Percentiles rank a stretch among this genome's conserved stretches.
Conservation (phyloP, 768 basidiomycete genomes). For the Panaeolus papilionaceus region DNA sequence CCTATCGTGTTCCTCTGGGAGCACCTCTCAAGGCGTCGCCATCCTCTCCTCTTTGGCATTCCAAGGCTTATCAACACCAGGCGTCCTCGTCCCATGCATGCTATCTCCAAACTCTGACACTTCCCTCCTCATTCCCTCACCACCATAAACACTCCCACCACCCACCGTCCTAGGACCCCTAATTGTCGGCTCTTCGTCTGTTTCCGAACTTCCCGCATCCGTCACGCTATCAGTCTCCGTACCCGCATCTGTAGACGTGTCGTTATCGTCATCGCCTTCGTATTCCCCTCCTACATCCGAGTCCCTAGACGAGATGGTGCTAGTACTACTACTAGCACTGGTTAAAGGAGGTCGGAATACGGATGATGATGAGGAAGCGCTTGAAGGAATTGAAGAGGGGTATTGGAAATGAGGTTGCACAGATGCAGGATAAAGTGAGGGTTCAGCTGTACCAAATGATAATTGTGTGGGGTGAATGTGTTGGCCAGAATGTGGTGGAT, state of each 20-base stretch:
- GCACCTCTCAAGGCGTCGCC: slow-evolving; percentile 27
- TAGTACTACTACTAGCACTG: not conserved
- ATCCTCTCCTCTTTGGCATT: slow-evolving; percentile 26
- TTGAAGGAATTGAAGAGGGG: not conserved
- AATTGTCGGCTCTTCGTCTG: slow-evolving; percentile 37
- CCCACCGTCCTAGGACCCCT: slow-evolving; percentile 30
- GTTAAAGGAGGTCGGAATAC: not conserved
- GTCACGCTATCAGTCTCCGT: slow-evolving; percentile 38
- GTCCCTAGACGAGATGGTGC: not conserved
- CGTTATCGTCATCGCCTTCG: slow-evolving; percentile 11
- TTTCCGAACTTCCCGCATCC: slow-evolving; percentile 35
- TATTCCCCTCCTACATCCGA: slow-evolving; percentile 6
- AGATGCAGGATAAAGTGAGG: slow-evolving; percentile 4
- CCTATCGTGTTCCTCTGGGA: not conserved
- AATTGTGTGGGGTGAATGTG: slow-evolving; percentile 18
- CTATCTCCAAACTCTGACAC: slow-evolving; percentile 12
- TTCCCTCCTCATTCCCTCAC: slow-evolving; percentile 21
- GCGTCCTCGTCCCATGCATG: slow-evolving; percentile 13
- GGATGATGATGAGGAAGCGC: not conserved
- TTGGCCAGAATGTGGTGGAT: slow-evolving; percentile 20
- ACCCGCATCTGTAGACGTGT: slow-evolving; percentile 24
- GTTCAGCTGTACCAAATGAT: slow-evolving; percentile 5
- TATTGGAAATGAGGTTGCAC: slow-evolving; percentile 6
- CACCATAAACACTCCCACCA: slow-evolving; percentile 30
- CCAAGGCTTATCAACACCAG: slow-evolving; percentile 10